Evolutionary conservation across 2,329 filamentous ascomycete species (phyloP).

Genomic region (Fusarium irregulare): DNA sequence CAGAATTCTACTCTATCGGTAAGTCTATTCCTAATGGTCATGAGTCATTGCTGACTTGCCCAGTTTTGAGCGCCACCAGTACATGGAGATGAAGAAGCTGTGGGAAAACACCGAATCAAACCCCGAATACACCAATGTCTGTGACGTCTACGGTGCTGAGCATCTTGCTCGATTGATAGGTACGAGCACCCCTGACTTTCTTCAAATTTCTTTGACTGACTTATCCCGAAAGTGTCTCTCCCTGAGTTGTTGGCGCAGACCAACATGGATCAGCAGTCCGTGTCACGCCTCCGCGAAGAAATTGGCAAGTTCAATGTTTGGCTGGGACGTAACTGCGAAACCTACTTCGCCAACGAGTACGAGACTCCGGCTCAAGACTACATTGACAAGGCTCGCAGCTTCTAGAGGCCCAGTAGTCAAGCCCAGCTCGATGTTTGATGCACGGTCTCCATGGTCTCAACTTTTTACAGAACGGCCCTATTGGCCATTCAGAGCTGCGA

Average conservation of each 20-base stretch:
- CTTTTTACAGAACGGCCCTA: neutral
- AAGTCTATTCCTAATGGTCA: constrained; percentile 37
- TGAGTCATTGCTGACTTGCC: constrained; percentile 37
- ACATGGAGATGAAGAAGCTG: constrained; percentile 78
- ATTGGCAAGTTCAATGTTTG: constrained; percentile 86
- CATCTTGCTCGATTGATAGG: constrained; percentile 90
- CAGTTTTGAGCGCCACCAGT: constrained; percentile 91
- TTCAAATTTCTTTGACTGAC: constrained; percentile 5
- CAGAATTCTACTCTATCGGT: constrained; percentile 87
- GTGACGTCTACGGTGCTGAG: constrained; percentile 91
- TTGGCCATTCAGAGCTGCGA: neutral
- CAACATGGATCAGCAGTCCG: constrained; percentile 95
- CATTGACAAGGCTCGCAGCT: constrained; percentile 71
- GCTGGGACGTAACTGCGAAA: constrained; percentile 79
- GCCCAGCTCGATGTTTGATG: neutral
- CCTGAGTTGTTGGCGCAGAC: constrained; percentile 96
- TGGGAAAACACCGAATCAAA: constrained; percentile 73
- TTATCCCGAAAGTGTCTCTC: constrained; percentile 73
- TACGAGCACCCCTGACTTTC: constrained; percentile 57
- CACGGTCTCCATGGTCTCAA: neutral
- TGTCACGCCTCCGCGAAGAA: constrained; percentile 89
- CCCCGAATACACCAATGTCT: constrained; percentile 75
- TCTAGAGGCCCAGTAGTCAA: constrained; percentile 44
- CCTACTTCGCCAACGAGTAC: constrained; percentile 83
- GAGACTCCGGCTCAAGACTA: constrained; percentile 79